Evolutionary conservation across 1,139 yeast species (phyloP), one percentile per base, ranked within the genome.

Genomic region (Lodderomyces beijingensis): DNA sequence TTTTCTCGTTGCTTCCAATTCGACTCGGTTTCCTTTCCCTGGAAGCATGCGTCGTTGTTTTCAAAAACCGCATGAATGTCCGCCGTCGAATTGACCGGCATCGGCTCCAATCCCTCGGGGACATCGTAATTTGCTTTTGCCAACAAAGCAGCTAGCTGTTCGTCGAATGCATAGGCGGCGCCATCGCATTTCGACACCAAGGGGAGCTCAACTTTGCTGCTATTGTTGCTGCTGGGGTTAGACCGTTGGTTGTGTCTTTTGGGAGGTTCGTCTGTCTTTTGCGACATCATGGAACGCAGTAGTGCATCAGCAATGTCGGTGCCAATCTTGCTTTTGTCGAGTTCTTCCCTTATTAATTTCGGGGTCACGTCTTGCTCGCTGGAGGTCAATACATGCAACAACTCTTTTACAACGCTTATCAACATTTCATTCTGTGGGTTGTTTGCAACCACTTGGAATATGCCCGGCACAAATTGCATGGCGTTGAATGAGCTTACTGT

Each of bases 1-100:
- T 70, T 70, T 46, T 89, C 96, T 48, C 99, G 69, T 1, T 52
- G 47, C 16, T 67, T 60, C 99, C 99, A 91, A 50, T 91, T 91
- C 40, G 70, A 70, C 50, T 93, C 98, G 0, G 95, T 82, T 55
- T 93, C 98, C 47, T 81, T 87, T 2, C 79, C 81, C n/a, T 69
- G 71, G 49, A 91, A 86, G 11, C 55, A 55, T 1, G 61, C 54
- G 1, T 40, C 16, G 24, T 58, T 40, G 1, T 48, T 50, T 9
- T 46, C 42, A 8, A 55, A 33, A 5, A 43, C 37, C 10, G 35
- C 37, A 23, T 43, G 36, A 16, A 65, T 38, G 2, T 44, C 42
- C 8, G 52, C 50, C 2, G 42, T 32, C 28, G 38, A 40, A 2
- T 31, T 23, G 3, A 57, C 40, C 24, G 56, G 39, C 4, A 46